A percentile compares a stretch with the other conserved stretches of the same genome.
Conservation (phyloP, 352 stramenopile genomes). For the Pythium oligandrum region DNA sequence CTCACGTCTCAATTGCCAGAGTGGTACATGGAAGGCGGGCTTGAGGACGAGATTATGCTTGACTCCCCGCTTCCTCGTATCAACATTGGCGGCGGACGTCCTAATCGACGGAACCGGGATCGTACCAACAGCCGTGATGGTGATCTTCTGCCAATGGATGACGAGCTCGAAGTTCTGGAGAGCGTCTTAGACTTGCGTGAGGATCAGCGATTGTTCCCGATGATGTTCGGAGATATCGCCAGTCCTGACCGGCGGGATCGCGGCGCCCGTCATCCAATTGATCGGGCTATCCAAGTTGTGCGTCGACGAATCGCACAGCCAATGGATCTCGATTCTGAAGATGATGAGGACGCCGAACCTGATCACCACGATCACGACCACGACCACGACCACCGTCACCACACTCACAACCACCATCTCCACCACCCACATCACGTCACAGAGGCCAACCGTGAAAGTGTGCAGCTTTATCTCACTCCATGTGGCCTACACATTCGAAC, state of each 20-base stretch:
- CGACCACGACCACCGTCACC: constrained; percentile 24
- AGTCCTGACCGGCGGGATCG: constrained; percentile 8
- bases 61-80: constrained; percentile 26
- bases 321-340: constrained; percentile 11
- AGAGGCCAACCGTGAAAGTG: constrained; percentile 38
- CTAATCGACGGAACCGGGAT: constrained; percentile 41
- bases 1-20: constrained; percentile 60
- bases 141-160: constrained; percentile 56
- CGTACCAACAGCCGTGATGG: constrained; percentile 47
- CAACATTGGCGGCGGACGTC: constrained; percentile 26
- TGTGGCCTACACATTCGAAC: constrained; percentile 82
- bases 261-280: constrained; percentile 4
- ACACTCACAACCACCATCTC: constrained; percentile 41
- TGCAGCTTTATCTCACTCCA: constrained; percentile 70
- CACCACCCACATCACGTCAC: constrained; percentile 44
- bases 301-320: constrained; percentile 2
- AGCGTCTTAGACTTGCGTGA: constrained; percentile 62
- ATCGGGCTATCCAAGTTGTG: constrained; percentile 10
- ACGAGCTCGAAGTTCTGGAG: constrained; percentile 67
- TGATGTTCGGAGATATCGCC: constrained; percentile 3
- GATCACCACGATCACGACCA: constrained; percentile 15
- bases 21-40: constrained; percentile 54
- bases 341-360: constrained; percentile 16
- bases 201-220: constrained; percentile 18
- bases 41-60: constrained; percentile 45